Evolutionary conservation across 1,284 basidiomycete genomes (phyloP).

Genomic region (Porodaedalea pini): DNA sequence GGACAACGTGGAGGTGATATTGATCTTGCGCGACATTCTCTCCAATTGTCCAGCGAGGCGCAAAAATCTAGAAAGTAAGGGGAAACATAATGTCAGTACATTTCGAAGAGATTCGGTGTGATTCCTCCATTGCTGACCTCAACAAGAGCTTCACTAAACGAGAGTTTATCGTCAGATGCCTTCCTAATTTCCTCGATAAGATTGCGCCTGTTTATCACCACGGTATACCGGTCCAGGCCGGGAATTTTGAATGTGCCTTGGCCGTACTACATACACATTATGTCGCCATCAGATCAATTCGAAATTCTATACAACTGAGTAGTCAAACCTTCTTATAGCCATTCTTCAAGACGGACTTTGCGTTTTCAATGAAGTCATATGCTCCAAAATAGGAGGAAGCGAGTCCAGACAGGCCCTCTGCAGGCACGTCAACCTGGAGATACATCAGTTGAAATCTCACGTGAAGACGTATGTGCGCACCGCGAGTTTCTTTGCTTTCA

Average conservation of each 20-base stretch:
- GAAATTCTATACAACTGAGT: not conserved
- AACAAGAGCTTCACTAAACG: conserved; percentile 23
- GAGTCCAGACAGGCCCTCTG: not conserved
- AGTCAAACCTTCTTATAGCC: conserved; percentile 10
- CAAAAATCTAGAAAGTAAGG: conserved; percentile 11
- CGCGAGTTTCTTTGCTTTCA: too few relatives aligned
- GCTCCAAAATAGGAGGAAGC: conserved; percentile 11
- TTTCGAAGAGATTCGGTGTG: too few relatives aligned
- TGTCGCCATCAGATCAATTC: too few relatives aligned
- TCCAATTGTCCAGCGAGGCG: conserved; percentile 20
- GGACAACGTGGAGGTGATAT: conserved; percentile 27
- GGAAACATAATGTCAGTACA: too few relatives aligned
- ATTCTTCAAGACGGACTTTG: conserved; percentile 2
- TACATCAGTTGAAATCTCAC: not conserved
- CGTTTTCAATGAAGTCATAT: conserved; percentile 9
- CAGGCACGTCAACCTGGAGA: conserved; percentile 9
- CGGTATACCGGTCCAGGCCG: conserved; percentile 27
- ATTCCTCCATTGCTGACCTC: too few relatives aligned
- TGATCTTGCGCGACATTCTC: conserved; percentile 19
- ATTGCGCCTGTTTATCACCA: conserved; percentile 27
- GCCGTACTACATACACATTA: conserved; percentile 20
- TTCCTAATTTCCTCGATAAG: conserved; percentile 33
- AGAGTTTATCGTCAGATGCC: conserved; percentile 32
- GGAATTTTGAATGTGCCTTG: conserved; percentile 29
- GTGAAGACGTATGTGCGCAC: too few relatives aligned